Evolutionary conservation across 768 basidiomycete genomes (phyloP).

Genomic region (Obba rivulosa): DNA sequence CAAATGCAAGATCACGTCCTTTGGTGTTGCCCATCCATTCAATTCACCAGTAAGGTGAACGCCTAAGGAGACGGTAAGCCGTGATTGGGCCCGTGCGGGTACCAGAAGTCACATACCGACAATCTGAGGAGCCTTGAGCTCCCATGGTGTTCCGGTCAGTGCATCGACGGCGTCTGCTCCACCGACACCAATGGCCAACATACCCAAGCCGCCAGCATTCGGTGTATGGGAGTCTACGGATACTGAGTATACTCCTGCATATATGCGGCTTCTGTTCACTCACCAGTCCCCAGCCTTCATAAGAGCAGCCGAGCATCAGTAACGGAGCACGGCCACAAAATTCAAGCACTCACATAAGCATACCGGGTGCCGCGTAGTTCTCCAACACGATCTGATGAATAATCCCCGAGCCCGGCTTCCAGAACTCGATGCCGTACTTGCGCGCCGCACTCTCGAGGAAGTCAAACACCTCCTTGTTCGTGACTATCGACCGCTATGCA

Average conservation of each 20-base stretch:
- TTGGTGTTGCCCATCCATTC: slow-evolving; percentile 89
- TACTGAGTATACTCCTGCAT: too few species aligned
- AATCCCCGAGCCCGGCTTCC: slow-evolving; percentile 90
- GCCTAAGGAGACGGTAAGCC: slow-evolving; percentile 37
- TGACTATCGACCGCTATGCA: slow-evolving; percentile 69
- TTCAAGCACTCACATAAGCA: slow-evolving; percentile 67
- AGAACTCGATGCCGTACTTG: slow-evolving; percentile 96
- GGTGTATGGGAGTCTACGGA: slow-evolving; percentile 89
- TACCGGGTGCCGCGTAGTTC: slow-evolving; percentile 93
- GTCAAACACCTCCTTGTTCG: slow-evolving; percentile 96
- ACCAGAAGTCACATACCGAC: slow-evolving; percentile 45
- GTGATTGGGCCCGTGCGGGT: not conserved
- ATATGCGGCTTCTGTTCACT: not conserved
- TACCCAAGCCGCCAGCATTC: slow-evolving; percentile 94
- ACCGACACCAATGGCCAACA: slow-evolving; percentile 98
- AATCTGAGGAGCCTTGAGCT: slow-evolving; percentile 85
- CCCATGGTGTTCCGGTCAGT: slow-evolving; percentile 98
- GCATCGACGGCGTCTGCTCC: slow-evolving; percentile 98
- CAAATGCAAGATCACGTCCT: slow-evolving; percentile 92
- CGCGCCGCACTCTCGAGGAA: slow-evolving; percentile 89
- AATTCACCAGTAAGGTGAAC: slow-evolving; percentile 85
- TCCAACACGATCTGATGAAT: slow-evolving; percentile 99
- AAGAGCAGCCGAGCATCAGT: not conserved
- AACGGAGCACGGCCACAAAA: not conserved
- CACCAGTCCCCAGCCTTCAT: not conserved